Percentiles rank a stretch among this genome's conserved stretches.
Evolutionary conservation across 2,329 filamentous ascomycete genomes (phyloP).

Genomic region (Pyrenophora tritici-repentis): DNA sequence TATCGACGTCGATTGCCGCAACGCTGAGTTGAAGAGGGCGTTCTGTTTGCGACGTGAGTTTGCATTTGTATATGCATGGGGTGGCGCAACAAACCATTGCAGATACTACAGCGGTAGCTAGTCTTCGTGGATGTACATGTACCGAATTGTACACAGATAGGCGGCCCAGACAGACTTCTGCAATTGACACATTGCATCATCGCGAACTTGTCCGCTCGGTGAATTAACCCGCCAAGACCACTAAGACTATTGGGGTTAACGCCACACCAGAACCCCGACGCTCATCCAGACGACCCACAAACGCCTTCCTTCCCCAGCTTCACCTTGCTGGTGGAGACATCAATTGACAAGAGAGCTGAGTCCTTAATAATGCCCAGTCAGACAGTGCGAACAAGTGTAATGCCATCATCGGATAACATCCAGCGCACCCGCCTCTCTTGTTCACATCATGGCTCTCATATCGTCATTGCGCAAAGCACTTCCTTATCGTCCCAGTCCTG

Average conservation of each 20-base stretch:
- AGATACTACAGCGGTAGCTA: neutral
- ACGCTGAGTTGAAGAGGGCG: constrained; percentile 80
- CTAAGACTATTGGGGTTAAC: neutral
- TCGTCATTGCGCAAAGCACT: neutral
- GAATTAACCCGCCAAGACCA: constrained; percentile 15
- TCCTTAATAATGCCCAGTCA: no score
- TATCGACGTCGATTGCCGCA: constrained; percentile 82
- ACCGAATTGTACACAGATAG: neutral
- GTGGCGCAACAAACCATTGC: constrained; percentile 26
- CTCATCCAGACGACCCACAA: no score
- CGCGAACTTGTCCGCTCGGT: constrained; percentile 12
- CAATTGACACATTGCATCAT: constrained; percentile 44
- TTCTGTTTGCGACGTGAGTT: constrained; percentile 59
- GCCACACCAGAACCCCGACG: neutral
- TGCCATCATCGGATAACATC: no score
- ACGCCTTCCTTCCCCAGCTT: no score
- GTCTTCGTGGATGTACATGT: no score
- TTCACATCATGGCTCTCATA: neutral
- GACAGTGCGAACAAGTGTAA: no score
- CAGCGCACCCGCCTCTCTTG: neutral
- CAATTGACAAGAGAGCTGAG: no score
- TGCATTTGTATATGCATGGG: neutral
- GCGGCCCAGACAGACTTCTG: constrained; percentile 6
- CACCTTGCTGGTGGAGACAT: neutral
- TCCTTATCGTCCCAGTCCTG: neutral